Conservation (phyloP, 2,329 filamentous ascomycete species). For the Colletotrichum shisoi region DNA sequence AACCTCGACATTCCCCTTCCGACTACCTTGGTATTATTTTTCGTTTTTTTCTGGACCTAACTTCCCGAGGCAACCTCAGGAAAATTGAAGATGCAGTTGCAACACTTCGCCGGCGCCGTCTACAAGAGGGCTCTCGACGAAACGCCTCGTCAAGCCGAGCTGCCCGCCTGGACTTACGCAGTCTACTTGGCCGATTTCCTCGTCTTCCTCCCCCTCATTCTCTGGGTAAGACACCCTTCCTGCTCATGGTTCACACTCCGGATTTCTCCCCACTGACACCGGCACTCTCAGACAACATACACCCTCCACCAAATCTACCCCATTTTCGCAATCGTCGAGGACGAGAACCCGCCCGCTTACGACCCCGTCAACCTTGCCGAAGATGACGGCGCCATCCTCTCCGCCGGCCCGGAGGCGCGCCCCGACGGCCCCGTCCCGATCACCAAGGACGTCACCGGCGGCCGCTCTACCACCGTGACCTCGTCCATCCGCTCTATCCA, state of each 20-base stretch:
- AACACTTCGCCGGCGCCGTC: conserved; percentile 26
- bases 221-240: conserved; percentile 50
- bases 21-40: not conserved
- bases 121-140: conserved; percentile 50
- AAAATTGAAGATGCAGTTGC: conserved; percentile 10
- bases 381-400: conserved; percentile 49
- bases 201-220: conserved; percentile 55
- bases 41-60: conserved; percentile 4
- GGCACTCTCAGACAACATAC: conserved; percentile 56
- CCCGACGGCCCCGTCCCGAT: conserved; percentile 36
- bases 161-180: conserved; percentile 53
- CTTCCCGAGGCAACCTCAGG: not conserved
- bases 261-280: not conserved
- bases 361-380: conserved; percentile 58
- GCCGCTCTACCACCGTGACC: conserved; percentile 54
- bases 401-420: conserved; percentile 43
- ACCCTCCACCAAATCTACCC: conserved; percentile 61
- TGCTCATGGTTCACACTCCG: not conserved
- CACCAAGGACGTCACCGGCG: conserved; percentile 43
- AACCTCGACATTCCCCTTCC: not conserved
- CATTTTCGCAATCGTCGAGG: conserved; percentile 65
- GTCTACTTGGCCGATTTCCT: conserved; percentile 54
- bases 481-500: conserved; percentile 61
- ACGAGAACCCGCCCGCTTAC: conserved; percentile 64
- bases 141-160: conserved; percentile 43